Evolutionary conservation across 2,329 filamentous ascomycete genomes (phyloP), one percentile per base, ranked within the genome.

Genomic region (Verticillium longisporum): DNA sequence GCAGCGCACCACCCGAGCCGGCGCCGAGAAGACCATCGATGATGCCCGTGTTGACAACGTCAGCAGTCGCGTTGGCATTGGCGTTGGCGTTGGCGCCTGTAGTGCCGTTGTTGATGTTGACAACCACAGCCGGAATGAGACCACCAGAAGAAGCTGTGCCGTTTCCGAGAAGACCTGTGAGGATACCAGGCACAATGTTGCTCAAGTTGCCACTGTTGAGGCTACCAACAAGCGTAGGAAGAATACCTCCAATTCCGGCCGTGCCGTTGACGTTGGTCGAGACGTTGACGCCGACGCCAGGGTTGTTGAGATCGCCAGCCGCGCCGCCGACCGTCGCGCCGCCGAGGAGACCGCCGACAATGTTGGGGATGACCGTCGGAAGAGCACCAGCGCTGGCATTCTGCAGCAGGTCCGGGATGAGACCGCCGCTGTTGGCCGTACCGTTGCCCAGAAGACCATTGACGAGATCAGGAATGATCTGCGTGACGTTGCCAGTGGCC

Each of bases 371-470:
- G 37, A 58, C 56, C 9, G 56, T 38, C 4, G 26, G 56, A 7
- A 50, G n/a, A 32, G 41, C 26, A 6, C 26, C 56, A 11, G 18
- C 15, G 4, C 56, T 36, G 6, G 34, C 37, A 18, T 58, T 58
- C 11, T 58, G 37, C 3, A 58, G 56, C 6, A 58, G 37, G 11
- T 58, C 56, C 1, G 56, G 56, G 13, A 58, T 32, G 14, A 58
- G 31, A 9, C 56, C 56, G 14, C 56, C 37, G 26, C 37, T 45
- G 38, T 58, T 58, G 6, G 18, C 37, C 6, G 56, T 45, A 13
- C 56, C 56, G 38, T 58, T 58, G 26, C 56, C 56, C 26, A 58
- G 14, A 31, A 58, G 38, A 10, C 56, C 56, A 26, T 58, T 58
- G 38, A 58, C 18, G 14, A 58, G 38, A 15, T 45, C 37, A 7